phyloP scores from a whole-genome alignment of 352 stramenopile genomes.

The Blastocystis sp. region DNA sequence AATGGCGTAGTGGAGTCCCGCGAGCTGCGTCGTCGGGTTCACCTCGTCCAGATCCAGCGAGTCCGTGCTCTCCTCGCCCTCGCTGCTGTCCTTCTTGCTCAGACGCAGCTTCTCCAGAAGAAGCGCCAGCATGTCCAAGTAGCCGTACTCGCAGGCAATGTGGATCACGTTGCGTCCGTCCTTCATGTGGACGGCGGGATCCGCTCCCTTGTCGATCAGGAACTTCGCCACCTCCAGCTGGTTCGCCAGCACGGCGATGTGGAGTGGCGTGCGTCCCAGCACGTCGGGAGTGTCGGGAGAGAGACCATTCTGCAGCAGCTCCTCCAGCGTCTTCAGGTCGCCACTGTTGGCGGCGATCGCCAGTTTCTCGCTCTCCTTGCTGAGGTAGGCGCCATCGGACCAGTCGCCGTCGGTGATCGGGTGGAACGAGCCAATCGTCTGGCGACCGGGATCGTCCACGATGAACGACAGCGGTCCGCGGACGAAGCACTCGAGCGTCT shows the following conservation, averaged over 20 bases:
- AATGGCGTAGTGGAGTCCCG: conserved; percentile 29
- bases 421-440: conserved; percentile 62
- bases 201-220: conserved; percentile 55
- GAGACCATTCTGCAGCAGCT: background rate
- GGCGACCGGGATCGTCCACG: conserved; percentile 60
- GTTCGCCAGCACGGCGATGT: conserved; percentile 56
- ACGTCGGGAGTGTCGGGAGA: conserved; percentile 46
- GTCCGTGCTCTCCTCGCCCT: background rate
- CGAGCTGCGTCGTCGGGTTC: background rate
- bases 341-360: conserved; percentile 55
- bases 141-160: conserved; percentile 58
- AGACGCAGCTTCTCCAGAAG: conserved; percentile 7
- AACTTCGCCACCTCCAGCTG: conserved; percentile 21
- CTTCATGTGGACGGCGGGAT: conserved; percentile 50
- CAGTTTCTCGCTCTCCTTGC: conserved; percentile 53
- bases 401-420: conserved; percentile 61
- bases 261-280: conserved; percentile 57
- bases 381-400: conserved; percentile 60
- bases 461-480: conserved; percentile 59
- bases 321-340: conserved; percentile 31
- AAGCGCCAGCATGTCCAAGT: background rate
- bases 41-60: conserved; percentile 54
- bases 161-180: conserved; percentile 58
- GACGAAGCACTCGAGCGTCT: conserved; percentile 58
- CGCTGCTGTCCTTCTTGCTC: background rate